A percentile compares a stretch with the other conserved stretches of the same genome.
These are phyloP conservation scores for Cyamopsis tetragonoloba DNA, from an alignment of 306 rosid species.

Conservation along the genomic window DNA sequence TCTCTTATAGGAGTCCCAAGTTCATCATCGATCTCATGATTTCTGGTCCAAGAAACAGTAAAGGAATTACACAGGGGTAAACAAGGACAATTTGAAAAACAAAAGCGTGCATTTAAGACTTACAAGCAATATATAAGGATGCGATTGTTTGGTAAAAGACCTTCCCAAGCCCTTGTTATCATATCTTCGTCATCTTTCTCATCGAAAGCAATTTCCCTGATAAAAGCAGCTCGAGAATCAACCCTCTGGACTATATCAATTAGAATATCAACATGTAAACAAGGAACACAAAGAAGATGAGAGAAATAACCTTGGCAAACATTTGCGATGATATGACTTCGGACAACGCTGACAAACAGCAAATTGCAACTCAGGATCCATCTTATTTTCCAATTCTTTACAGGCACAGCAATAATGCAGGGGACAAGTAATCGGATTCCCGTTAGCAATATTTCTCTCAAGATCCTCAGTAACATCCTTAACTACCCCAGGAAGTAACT, in stretches of 20 bases:
- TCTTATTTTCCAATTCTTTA: constrained; percentile 65
- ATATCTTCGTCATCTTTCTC: constrained; percentile 26
- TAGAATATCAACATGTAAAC: neutral
- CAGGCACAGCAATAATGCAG: constrained; percentile 80
- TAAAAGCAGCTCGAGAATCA: constrained; percentile 39
- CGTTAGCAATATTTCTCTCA: constrained; percentile 49
- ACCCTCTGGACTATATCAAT: neutral
- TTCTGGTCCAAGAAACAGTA: constrained; percentile 40
- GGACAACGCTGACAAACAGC: constrained; percentile 95
- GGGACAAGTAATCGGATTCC: constrained; percentile 71
- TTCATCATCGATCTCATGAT: constrained; percentile 63
- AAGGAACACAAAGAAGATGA: neutral
- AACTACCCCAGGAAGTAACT: constrained; percentile 43
- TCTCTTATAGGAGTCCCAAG: constrained; percentile 68
- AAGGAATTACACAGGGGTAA: constrained; percentile 19
- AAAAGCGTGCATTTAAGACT: constrained; percentile 33
- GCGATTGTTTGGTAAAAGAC: constrained; percentile 64
- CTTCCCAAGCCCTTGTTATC: constrained; percentile 76
- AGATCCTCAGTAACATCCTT: constrained; percentile 47
- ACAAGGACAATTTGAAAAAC: constrained; percentile 22
- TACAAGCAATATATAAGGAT: constrained; percentile 89
- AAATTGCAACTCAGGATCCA: constrained; percentile 52
- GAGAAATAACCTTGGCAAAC: constrained; percentile 67
- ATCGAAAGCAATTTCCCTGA: constrained; percentile 52
- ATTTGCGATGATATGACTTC: constrained; percentile 80